Evolutionary conservation across 441 rosid species (phyloP), one percentile per base, ranked within the genome.

Genomic region (Lagerstroemia fauriei): DNA sequence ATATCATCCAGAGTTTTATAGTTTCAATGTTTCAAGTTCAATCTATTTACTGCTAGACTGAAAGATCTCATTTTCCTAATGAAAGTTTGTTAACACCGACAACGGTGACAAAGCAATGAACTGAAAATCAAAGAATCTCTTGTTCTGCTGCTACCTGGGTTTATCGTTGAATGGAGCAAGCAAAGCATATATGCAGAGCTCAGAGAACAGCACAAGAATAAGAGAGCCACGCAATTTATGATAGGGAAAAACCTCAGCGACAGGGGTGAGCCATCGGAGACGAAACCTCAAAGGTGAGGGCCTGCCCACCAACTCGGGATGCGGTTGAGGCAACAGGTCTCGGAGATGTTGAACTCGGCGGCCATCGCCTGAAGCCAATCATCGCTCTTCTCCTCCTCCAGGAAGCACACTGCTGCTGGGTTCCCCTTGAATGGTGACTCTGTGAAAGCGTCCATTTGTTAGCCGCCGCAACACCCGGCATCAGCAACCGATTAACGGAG

Each of bases 361-460:
- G 98, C 92, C n/a, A 92, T 86, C 2, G 91, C 80, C 80, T 92
- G 98, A 72, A 95, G 59, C 98, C 97, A 93, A 25, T 83, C 53
- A 56, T 91, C 92, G 66, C 91, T 91, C 84, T 84, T 89, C 50
- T 92, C 91, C 32, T 91, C 93, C 73, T 91, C 90, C 65, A 91
- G 82, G 61, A 90, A 84, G 75, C 96, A 95, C 46, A 93, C 95
- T 0, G 93, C 95, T 0, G 96, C 96, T 22, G 95, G 95, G 83
- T 92, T 93, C 17, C 97, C 95, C 89, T 89, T 90, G 88, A 92
- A 95, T 17, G 95, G 89, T 0, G 91, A 85, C 25, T 88, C 93
- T 0, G 96, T 85, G 88, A 95, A 95, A 1, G 96, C 95, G 76
- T 95, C 96, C 27, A 93, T 97, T 96, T 93, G 82, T 0, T 3